Conservation (phyloP, 192 early-diverging fungal genomes). For the Podila epicladia region DNA sequence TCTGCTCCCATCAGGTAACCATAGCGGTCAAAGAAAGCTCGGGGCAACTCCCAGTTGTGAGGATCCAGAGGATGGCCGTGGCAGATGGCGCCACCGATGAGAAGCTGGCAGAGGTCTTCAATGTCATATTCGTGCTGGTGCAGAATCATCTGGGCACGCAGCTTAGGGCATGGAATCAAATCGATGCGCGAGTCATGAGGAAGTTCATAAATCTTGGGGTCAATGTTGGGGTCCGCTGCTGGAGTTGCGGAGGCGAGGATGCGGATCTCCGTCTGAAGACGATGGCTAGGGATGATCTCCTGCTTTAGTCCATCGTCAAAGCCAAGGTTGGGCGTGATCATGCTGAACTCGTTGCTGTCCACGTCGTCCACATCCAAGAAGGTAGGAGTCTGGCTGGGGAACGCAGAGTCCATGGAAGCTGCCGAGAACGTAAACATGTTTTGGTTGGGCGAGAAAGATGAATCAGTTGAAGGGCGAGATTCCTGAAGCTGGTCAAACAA, state of each 20-base stretch:
- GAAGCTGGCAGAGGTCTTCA: slow-evolving; percentile 49
- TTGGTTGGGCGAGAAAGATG: slow-evolving; percentile 45
- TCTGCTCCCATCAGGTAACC: slow-evolving; percentile 49
- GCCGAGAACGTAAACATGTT: slow-evolving; percentile 43
- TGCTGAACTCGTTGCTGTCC: slow-evolving; percentile 47
- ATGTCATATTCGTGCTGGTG: slow-evolving; percentile 50
- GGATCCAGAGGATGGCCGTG: slow-evolving; percentile 54
- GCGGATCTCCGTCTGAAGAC: slow-evolving; percentile 41
- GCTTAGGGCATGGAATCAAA: slow-evolving; percentile 54
- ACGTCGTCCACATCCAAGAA: slow-evolving; percentile 51
- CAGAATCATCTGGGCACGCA: slow-evolving; percentile 52
- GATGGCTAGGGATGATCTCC: slow-evolving; percentile 24
- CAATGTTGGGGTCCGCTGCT: slow-evolving; percentile 44
- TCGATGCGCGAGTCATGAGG: slow-evolving; percentile 54
- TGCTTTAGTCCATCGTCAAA: slow-evolving; percentile 34
- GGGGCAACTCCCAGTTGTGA: slow-evolving; percentile 53
- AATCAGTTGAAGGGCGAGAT: neutral
- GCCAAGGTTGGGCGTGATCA: slow-evolving; percentile 25
- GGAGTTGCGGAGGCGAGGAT: slow-evolving; percentile 39
- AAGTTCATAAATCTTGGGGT: slow-evolving; percentile 40
- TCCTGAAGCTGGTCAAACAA: slow-evolving; percentile 33
- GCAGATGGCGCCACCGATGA: slow-evolving; percentile 52
- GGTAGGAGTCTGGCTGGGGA: slow-evolving; percentile 23
- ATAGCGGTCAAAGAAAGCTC: slow-evolving; percentile 55
- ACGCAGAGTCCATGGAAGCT: slow-evolving; percentile 30